phyloP scores from a whole-genome alignment of 371 early-diverging fungal species.

The Cladochytrium tenue region DNA sequence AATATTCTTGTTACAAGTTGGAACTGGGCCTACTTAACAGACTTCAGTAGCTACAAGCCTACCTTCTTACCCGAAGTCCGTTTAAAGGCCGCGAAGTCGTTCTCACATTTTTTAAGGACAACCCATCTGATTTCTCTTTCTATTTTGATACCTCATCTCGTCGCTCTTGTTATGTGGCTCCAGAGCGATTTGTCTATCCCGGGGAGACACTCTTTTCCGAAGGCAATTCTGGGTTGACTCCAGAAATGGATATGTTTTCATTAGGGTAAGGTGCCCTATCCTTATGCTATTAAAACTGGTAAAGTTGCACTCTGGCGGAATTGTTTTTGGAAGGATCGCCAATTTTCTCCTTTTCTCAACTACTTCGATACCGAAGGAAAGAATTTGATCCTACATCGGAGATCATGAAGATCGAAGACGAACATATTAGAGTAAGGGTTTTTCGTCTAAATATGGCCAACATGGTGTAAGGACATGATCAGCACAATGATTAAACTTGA shows the following conservation, averaged over 20 bases:
- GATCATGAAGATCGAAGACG: conserved; percentile 80
- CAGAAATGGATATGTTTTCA: conserved; percentile 91
- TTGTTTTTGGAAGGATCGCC: conserved; percentile 88
- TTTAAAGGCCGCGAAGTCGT: not conserved
- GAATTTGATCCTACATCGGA: conserved; percentile 70
- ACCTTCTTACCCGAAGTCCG: conserved; percentile 81
- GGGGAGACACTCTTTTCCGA: conserved; percentile 33
- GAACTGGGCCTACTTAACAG: conserved; percentile 89
- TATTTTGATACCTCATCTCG: conserved; percentile 89
- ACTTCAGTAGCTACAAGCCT: conserved; percentile 90
- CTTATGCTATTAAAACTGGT: not conserved
- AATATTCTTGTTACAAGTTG: conserved; percentile 89
- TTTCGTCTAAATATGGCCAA: not conserved
- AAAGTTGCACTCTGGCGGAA: conserved; percentile 91
- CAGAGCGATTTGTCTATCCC: conserved; percentile 77
- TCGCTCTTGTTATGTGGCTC: conserved; percentile 90
- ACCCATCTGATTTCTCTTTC: conserved; percentile 92
- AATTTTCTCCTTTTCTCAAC: conserved; percentile 84
- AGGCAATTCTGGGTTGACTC: conserved; percentile 47
- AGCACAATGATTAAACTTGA: conserved; percentile 84
- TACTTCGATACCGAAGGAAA: conserved; percentile 81
- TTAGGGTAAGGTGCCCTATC: conserved; percentile 67
- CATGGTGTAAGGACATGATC: conserved; percentile 53
- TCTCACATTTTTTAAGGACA: conserved; percentile 60
- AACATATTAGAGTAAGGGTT: conserved; percentile 63